These are phyloP conservation scores for Phytophthora foliorum DNA, from an alignment of 352 stramenopile species.

Conservation along the genomic window DNA sequence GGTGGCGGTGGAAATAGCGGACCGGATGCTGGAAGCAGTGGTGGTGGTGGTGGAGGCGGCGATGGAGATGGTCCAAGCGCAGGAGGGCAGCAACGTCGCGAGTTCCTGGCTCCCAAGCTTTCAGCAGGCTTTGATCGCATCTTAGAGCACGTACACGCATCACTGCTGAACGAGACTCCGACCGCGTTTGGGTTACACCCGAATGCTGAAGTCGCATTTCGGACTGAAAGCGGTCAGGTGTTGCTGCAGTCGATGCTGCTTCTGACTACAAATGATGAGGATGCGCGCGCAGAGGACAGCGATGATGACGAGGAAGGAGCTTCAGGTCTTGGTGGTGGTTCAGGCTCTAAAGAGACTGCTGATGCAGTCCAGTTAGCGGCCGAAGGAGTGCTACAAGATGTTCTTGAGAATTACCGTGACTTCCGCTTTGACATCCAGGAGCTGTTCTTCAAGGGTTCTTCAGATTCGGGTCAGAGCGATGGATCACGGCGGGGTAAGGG, in stretches of 20 bases:
- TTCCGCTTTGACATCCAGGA: slow-evolving; percentile 88
- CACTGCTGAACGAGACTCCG: slow-evolving; percentile 86
- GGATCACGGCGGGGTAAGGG: slow-evolving; percentile 37
- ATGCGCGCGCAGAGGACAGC: slow-evolving; percentile 36
- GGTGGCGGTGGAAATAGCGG: slow-evolving; percentile 27
- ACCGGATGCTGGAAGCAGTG: slow-evolving; percentile 37
- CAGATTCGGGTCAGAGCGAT: slow-evolving; percentile 38
- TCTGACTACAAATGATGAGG: slow-evolving; percentile 63
- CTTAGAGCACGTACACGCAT: slow-evolving; percentile 89
- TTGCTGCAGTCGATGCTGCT: slow-evolving; percentile 86
- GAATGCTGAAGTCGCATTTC: slow-evolving; percentile 95
- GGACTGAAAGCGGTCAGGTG: slow-evolving; percentile 83
- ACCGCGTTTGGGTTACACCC: slow-evolving; percentile 93
- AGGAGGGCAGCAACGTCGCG: slow-evolving; percentile 46
- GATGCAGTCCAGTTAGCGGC: slow-evolving; percentile 84
- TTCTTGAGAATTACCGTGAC: slow-evolving; percentile 92
- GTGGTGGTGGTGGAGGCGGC: slow-evolving; percentile 18
- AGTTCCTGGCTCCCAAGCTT: slow-evolving; percentile 83
- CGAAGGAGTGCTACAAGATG: slow-evolving; percentile 90
- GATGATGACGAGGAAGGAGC: slow-evolving; percentile 44
- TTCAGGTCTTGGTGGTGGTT: slow-evolving; percentile 17
- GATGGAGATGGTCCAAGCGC: slow-evolving; percentile 30
- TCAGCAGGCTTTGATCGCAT: slow-evolving; percentile 80
- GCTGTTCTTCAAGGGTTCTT: slow-evolving; percentile 71
- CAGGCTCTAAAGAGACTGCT: slow-evolving; percentile 45